Evolutionary conservation across 306 rosid species (phyloP), one percentile per base, ranked within the genome.

Genomic region (Vigna radiata): DNA sequence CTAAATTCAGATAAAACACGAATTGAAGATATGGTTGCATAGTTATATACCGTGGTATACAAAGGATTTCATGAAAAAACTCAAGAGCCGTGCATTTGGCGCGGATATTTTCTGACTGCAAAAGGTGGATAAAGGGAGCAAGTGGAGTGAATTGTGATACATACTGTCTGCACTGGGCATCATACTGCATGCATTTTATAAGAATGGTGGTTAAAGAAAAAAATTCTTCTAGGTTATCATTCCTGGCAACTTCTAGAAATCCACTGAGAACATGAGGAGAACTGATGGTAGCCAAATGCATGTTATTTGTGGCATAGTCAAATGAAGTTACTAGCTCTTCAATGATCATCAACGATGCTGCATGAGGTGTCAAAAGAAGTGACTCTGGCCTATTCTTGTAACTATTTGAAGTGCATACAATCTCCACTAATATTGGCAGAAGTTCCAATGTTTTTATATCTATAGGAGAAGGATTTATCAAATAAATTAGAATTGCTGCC

Each of bases 281-380:
- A 78, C 88, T 89, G 79, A 91, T 88, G 43, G 85, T 86, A 56
- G 89, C 97, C 90, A 89, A 86, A 81, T 91, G 94, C 90, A 70
- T 79, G 81, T 88, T 86, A 84, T 89, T 89, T 11, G 90, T 89
- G 25, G 86, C 88, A 50, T 80, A 82, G 56, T 89, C 97, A 76
- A 89, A 85, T 70, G 94, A 88, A 76, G 97, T 86, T 71, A 91
- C 90, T 58, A 91, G 71, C 73, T 88, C 92, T 82, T 89, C 92
- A 43, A 88, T 89, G 60, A 91, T 89, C 97, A 89, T 88, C 78
- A 91, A 56, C 0, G 94, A 91, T 59, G 97, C 97, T 27, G 90
- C 91, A 78, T 88, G 86, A 61, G 97, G 94, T 36, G 92, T 88
- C 72, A 86, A 76, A 81, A 78, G 85, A 78, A 82, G 84, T 12